Base-by-base conservation (phyloP, 257 asterid species). In the Salvia rosmarinus region DNA sequence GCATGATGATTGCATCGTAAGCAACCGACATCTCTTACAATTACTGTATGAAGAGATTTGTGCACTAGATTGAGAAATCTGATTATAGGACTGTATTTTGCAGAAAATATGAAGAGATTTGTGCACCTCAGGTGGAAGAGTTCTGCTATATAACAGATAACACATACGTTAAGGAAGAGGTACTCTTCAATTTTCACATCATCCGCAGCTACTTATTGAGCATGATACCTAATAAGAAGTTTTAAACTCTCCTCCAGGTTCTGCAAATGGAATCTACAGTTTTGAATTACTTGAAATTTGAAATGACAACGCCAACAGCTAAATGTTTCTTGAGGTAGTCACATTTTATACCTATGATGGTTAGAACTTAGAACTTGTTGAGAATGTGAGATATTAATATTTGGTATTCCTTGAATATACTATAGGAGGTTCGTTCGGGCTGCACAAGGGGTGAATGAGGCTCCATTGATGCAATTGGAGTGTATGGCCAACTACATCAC, bases 1-100 rank as follows among this genome's bases (percentile, higher is more conserved):
- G 96, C 85, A 91, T 94, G 99, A 91, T 94, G 98, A 89, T 94
- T 56, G 99, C 99, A 47, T 83, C 98, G 98, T 94, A 94, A 83
- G 98, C 40, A 64, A 54, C 43, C 30, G n/a, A 19, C 56, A 20
- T 44, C 23, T 52, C n/a, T 34, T 9, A 8, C 21, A 3, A 2
- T 28, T 9, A 37, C 9, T 63, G 4, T 54, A 28, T 34, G 9
- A 19, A 39, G 44, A 39, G 44, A 39, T 9, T 39, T 39, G 44
- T 39, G 44, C 44, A 39, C 44, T 39, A 10, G 8, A 39, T n/a
- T n/a, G 21, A 1, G 2, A 4, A 19, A 5, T 20, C 30, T 20
- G 9, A 50, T 25, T 2, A 68, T 46, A 39, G 67, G 72, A 14
- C 49, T 64, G 37, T 74, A 20, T 64, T 78, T 11, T 81, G 75